Conservation (phyloP, 2,329 filamentous ascomycete species). For the Aspergillus viridinutans region DNA sequence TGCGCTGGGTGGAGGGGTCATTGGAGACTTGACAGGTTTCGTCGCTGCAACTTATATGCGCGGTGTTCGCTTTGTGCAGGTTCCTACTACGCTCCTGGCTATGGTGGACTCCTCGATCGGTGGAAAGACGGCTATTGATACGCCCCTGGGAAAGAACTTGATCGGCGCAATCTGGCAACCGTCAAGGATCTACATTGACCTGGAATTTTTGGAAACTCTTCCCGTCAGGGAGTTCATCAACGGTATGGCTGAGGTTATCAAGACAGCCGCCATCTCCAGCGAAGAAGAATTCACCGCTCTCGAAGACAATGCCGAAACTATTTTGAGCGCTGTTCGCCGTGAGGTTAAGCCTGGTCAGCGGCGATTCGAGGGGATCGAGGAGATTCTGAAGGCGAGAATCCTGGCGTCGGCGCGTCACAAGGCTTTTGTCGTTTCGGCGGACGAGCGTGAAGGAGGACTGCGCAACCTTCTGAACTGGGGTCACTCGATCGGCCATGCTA, state of each 20-base stretch:
- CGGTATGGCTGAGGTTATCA: conserved; percentile 97
- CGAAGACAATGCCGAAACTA: conserved; percentile 73
- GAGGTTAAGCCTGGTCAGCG: conserved; percentile 52
- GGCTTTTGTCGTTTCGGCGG: conserved; percentile 86
- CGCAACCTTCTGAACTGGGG: conserved; percentile 96
- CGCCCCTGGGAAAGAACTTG: conserved; percentile 90
- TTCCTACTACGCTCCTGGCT: conserved; percentile 86
- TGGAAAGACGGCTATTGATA: conserved; percentile 97
- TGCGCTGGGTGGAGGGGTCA: conserved; percentile 90
- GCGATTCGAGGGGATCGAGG: conserved; percentile 66
- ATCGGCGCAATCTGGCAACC: conserved; percentile 97
- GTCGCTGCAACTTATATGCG: conserved; percentile 98
- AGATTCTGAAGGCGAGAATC: conserved; percentile 72
- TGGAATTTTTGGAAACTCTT: conserved; percentile 84
- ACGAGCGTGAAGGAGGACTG: conserved; percentile 90
- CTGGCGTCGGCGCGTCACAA: conserved; percentile 90
- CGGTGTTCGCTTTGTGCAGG: conserved; percentile 91
- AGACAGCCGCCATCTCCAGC: conserved; percentile 95
- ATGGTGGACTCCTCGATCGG: conserved; percentile 99
- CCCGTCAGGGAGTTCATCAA: conserved; percentile 93
- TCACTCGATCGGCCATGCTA: conserved; percentile 95
- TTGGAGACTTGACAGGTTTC: conserved; percentile 96
- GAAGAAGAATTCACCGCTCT: conserved; percentile 79
- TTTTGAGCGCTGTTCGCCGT: conserved; percentile 67
- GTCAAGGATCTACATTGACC: conserved; percentile 86